These are phyloP conservation scores for Pichia sp. DNA, from an alignment of 1,139 yeast genomes.

Conservation along the genomic window DNA sequence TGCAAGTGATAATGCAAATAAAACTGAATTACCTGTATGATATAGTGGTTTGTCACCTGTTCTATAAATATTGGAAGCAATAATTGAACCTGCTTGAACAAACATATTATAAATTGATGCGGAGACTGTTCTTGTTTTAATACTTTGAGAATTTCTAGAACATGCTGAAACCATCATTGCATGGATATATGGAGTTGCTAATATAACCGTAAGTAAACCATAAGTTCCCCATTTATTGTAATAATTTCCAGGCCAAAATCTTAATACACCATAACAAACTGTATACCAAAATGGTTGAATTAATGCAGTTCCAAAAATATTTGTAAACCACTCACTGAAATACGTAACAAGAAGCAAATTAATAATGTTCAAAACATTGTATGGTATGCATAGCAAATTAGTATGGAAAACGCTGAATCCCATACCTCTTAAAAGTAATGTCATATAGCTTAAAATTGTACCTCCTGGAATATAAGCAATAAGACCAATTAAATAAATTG, in stretches of 20 bases:
- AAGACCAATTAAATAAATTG: slow-evolving; percentile 48
- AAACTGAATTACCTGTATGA: slow-evolving; percentile 45
- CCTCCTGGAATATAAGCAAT: slow-evolving; percentile 38
- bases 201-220: slow-evolving; percentile 39
- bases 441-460: slow-evolving; percentile 44
- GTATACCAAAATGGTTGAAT: slow-evolving; percentile 36
- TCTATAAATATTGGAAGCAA: slow-evolving; percentile 50
- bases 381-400: slow-evolving; percentile 51
- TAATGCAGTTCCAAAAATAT: slow-evolving; percentile 33
- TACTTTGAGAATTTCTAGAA: slow-evolving; percentile 54
- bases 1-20: slow-evolving; percentile 41
- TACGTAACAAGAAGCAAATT: slow-evolving; percentile 34
- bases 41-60: slow-evolving; percentile 53
- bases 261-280: slow-evolving; percentile 37
- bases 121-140: slow-evolving; percentile 52
- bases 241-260: slow-evolving; percentile 48
- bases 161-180: slow-evolving; percentile 57
- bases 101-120: slow-evolving; percentile 59
- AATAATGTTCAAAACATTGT: slow-evolving; percentile 34
- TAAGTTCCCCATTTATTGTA: slow-evolving; percentile 48
- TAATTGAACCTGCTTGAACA: slow-evolving; percentile 50
- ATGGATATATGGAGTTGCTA: slow-evolving; percentile 46
- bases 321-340: slow-evolving; percentile 36
- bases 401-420: slow-evolving; percentile 53
- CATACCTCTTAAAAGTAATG: slow-evolving; percentile 43